Evolutionary conservation across 768 basidiomycete genomes (phyloP), one percentile per base, ranked within the genome.

Genomic region (Calocybe gangraenosa): DNA sequence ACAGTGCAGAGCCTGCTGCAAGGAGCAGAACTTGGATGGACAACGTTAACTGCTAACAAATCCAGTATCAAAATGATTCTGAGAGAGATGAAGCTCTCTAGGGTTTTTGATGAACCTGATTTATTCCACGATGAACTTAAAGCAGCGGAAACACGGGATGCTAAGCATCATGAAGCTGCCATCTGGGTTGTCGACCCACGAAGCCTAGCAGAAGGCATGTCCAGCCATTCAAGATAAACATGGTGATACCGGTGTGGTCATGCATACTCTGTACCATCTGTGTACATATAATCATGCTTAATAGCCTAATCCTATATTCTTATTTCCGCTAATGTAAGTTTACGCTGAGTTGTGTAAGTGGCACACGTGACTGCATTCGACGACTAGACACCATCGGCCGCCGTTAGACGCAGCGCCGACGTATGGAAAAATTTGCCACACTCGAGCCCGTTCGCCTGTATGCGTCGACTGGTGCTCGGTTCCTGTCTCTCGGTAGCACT

Each of bases 41-140:
- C 92, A 50, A 90, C 87, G n/a, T 66, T 94, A 38, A 93, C 91
- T 3, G 89, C 89, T 7, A 94, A 95, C 54, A 73, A 79, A 51
- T 74, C 83, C 22, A 90, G 90, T 52, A 79, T 92, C 19, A 81
- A 75, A 56, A 81, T 81, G 18, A 69, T 93, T n/a, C 49, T 92
- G 48, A 70, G 80, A 48, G 85, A 85, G 60, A 74, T 91, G 62
- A 76, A 69, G 45, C 56, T 62, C 13, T 64, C 66, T 2, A 65
- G 65, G 22, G 54, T 65, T 20, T 58, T 61, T 22, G 65, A 64
- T 1, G 56, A 62, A 28, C 46, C 68, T 2, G 67, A 61, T 10
- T 50, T 50, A 10, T 50, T 50, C 21, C 46, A 39, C 20, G 50
- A 41, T 31, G 49, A 53, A 3, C 10, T 40, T 20, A 34, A 33